Base-by-base conservation (phyloP, 2,329 filamentous ascomycete genomes). In the Pseudopyricularia javanii region DNA sequence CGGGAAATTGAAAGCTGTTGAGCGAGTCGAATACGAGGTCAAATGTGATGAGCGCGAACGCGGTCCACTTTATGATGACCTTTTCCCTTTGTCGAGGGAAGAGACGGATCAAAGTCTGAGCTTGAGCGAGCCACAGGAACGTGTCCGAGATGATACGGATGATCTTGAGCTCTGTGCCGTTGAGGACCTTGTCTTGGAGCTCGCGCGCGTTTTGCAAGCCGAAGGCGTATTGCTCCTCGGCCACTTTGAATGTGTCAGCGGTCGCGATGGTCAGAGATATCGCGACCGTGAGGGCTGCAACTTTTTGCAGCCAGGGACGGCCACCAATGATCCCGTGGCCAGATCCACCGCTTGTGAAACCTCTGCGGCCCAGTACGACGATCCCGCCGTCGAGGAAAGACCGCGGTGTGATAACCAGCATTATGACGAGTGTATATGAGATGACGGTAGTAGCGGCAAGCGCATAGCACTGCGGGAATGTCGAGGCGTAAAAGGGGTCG, bases 21-120 rank as follows among this genome's bases (percentile, higher is more conserved):
- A 97, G 78, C 49, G 86, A 89, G 62, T 86, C 91, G 67, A 98
- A 98, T 11, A 91, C 82, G 45, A 91, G 84, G 64, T 97, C 91
- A 55, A 96, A 77, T 0, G 89, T 80, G 62, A 98, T 96, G 54
- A 98, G 79, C 3, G 86, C 90, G 64, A 97, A 96, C 1, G 91
- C 93, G 15, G 91, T 89, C 91, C 91, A 98, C 71, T 97, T 97
- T 70, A 98, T 98, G 59, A 97, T 88, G 51, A 97, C 84, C 70
- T 97, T 97, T 70, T 98, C 93, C 63, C 94, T 88, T 63, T 97
- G 91, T 33, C 93, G 88, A 7, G 93, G 93, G 60, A 98, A 98
- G 1, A 98, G 75, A 52, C 93, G 86, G 60, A 97, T 97, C 54
- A 98, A 71, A 0, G 93, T 98, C 70, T 98, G 93, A 1, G 95